phyloP scores from a whole-genome alignment of 108 stramenopile species.

The Pseudonitzschia pungens region DNA sequence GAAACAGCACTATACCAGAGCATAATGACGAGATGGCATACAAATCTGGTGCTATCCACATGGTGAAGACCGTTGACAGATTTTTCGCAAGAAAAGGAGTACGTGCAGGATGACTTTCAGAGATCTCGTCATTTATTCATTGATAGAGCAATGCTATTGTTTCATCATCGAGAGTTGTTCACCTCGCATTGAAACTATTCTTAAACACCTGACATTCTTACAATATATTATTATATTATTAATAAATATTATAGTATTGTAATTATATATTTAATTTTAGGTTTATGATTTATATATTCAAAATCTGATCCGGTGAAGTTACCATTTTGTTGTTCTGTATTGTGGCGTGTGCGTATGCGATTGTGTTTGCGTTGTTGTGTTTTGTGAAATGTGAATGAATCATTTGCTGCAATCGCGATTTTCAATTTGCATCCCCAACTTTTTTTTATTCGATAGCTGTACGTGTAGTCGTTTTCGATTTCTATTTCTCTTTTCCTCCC shows the following conservation, averaged over 20 bases:
- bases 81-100: too few species aligned
- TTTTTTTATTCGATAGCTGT: neutral
- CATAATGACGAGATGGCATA: constrained; percentile 21
- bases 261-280: neutral
- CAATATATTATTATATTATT: too few species aligned
- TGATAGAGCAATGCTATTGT: too few species aligned
- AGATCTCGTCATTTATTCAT: too few species aligned
- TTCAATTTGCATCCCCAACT: neutral
- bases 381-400: neutral
- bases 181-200: too few species aligned
- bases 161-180: too few species aligned
- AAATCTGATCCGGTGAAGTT: neutral
- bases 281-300: neutral
- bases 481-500: neutral
- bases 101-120: too few species aligned
- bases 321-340: neutral
- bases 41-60: too few species aligned
- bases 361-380: neutral
- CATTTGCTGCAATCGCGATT: neutral
- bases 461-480: neutral
- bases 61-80: too few species aligned
- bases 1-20: constrained; percentile 76
- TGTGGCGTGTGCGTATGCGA: neutral
- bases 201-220: too few species aligned
- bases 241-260: too few species aligned